Evolutionary conservation across 2,329 filamentous ascomycete genomes (phyloP), one percentile per base, ranked within the genome.

Genomic region (Talaromyces sp.): DNA sequence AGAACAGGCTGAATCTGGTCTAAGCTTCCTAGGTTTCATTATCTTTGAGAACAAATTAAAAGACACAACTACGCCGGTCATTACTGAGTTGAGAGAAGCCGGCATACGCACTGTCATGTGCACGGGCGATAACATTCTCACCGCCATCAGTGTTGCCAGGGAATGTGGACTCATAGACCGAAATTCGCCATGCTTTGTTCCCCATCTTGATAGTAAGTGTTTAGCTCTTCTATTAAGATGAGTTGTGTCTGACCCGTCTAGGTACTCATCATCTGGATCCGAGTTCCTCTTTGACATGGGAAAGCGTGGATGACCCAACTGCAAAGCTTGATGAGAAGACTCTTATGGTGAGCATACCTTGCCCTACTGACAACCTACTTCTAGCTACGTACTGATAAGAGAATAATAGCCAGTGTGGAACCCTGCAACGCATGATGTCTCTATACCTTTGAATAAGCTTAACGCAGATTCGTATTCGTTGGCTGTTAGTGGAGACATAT

Each of bases 1-100:
- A 35, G 81, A 88, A 45, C 91, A 97, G 62, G 93, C 91, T 9
- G 95, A 99, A 77, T 90, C 87, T 3, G 84, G 88, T 37, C 85
- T 99, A 11, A 88, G 94, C 54, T 98, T 99, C 73, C 85, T 93
- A 41, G 95, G 95, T 5, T 99, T 99, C 79, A 98, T 99, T 73
- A 90, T 99, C 62, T 99, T 99, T 71, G 95, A 99, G 79, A 99
- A 99, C 80, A 99, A 99, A 79, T 82, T 99, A 67, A 99, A 99
- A 77, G 89, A 91, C 1, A 93, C 87, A 22, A 97, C 94, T 0
- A 85, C 91, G 1, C 85, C 84, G 1, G 90, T 97, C 39, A 87
- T 99, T 31, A 85, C 90, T 64, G 93, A 98, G 78, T 84, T 99
- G 3, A 84, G 87, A 37, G 83, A 89, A 61, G 94, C 96, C 8